Conservation (phyloP, 192 early-diverging fungal species). For the Glomus cerebriforme region DNA sequence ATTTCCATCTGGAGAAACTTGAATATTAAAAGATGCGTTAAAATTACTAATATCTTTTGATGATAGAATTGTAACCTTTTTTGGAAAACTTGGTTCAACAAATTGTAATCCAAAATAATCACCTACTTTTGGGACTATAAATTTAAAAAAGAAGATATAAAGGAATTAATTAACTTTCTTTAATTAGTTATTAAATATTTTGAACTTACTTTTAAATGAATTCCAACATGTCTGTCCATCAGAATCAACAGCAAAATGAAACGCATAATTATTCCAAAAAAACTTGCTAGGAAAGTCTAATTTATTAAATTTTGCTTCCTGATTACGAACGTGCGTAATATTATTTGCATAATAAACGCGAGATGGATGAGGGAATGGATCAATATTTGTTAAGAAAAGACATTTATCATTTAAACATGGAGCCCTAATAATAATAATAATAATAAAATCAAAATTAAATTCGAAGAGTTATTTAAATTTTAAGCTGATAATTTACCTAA, state of each 20-base stretch:
- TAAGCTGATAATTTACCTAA: slow-evolving; percentile 34
- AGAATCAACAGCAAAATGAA: slow-evolving; percentile 53
- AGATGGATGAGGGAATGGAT: slow-evolving; percentile 50
- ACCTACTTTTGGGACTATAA: slow-evolving; percentile 41
- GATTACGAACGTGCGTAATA: slow-evolving; percentile 44
- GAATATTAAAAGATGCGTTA: slow-evolving; percentile 10
- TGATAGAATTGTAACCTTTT: slow-evolving; percentile 20
- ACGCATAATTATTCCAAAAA: slow-evolving; percentile 47
- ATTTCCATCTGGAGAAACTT: not conserved
- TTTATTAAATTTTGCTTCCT: slow-evolving; percentile 43
- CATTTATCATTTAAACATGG: slow-evolving; percentile 56
- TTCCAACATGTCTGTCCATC: slow-evolving; percentile 56
- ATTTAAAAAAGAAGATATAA: not conserved
- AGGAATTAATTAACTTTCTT: not conserved
- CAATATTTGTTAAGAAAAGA: slow-evolving; percentile 54
- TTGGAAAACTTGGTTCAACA: slow-evolving; percentile 37
- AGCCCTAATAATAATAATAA: slow-evolving; percentile 15
- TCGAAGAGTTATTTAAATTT: not conserved
- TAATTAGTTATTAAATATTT: not conserved
- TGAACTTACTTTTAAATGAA: slow-evolving; percentile 40
- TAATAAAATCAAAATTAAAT: not conserved
- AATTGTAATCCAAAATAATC: slow-evolving; percentile 58
- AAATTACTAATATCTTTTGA: slow-evolving; percentile 23
- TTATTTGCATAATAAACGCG: slow-evolving; percentile 42
- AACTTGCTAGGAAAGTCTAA: slow-evolving; percentile 44